Percentiles rank a stretch among this genome's conserved stretches.
Conservation (phyloP, 805 yeast genomes). For the Suhomyces xylopsoci region DNA sequence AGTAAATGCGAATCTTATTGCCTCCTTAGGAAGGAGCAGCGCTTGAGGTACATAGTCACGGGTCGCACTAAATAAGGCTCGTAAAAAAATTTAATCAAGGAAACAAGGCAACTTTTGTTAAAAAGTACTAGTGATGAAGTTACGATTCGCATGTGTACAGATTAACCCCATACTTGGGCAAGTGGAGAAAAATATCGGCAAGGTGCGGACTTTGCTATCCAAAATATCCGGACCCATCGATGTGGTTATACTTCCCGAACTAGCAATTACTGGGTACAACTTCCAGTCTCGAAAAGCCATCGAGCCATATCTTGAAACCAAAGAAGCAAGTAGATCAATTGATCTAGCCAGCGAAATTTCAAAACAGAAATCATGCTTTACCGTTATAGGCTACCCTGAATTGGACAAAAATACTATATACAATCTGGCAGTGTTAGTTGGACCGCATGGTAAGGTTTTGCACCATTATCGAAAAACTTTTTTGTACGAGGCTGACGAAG, state of each 20-base stretch:
- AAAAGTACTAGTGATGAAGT: conserved; percentile 5
- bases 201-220: conserved; percentile 42
- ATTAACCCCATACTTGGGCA: conserved; percentile 63
- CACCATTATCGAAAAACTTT: conserved; percentile 74
- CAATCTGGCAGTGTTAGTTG: conserved; percentile 69
- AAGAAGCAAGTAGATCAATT: conserved; percentile 44
- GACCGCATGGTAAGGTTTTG: conserved; percentile 55
- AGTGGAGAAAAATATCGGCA: conserved; percentile 49
- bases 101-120: background rate
- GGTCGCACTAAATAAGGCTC: background rate
- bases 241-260: conserved; percentile 75
- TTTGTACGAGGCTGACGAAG: conserved; percentile 73
- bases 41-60: background rate
- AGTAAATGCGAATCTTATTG: background rate
- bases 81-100: background rate
- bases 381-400: conserved; percentile 85
- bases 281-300: conserved; percentile 49
- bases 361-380: conserved; percentile 51
- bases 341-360: conserved; percentile 59
- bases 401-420: conserved; percentile 37
- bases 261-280: conserved; percentile 82
- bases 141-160: conserved; percentile 63
- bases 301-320: conserved; percentile 55
- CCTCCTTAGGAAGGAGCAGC: background rate
- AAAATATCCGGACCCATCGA: conserved; percentile 40